Evolutionary conservation across 306 rosid species (phyloP).

Genomic region (Prunus mongolica): DNA sequence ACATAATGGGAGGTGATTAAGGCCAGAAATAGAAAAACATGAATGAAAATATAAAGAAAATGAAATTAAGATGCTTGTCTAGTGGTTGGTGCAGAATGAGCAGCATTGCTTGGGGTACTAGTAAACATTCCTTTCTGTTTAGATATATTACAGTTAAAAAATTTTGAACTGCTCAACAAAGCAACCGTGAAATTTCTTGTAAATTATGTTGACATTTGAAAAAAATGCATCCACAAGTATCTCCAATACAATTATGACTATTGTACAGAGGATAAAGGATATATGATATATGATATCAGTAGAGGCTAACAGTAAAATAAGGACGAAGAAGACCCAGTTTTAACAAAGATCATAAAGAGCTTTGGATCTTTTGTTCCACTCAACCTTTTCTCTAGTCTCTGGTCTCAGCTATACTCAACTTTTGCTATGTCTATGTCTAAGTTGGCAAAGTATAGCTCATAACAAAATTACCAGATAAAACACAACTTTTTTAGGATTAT

Average conservation of each 20-base stretch:
- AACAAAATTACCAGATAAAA: background rate
- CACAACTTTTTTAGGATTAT: background rate
- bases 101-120: background rate
- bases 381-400: background rate
- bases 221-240: background rate
- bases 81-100: background rate
- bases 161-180: background rate
- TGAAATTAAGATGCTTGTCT: background rate
- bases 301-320: no score
- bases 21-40: background rate
- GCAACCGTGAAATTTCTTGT: background rate
- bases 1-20: background rate
- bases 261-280: no score
- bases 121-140: background rate
- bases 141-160: background rate
- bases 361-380: background rate
- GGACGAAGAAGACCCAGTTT: background rate
- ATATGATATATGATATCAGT: no score
- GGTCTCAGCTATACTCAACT: background rate
- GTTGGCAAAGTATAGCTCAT: background rate
- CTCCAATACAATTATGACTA: background rate
- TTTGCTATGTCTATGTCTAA: background rate
- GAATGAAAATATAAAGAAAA: background rate
- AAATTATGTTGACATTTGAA: background rate
- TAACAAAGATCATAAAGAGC: background rate